These are phyloP conservation scores for Cutaneotrichosporon sp. DNA, from an alignment of 1,284 basidiomycete species.

Conservation along the genomic window DNA sequence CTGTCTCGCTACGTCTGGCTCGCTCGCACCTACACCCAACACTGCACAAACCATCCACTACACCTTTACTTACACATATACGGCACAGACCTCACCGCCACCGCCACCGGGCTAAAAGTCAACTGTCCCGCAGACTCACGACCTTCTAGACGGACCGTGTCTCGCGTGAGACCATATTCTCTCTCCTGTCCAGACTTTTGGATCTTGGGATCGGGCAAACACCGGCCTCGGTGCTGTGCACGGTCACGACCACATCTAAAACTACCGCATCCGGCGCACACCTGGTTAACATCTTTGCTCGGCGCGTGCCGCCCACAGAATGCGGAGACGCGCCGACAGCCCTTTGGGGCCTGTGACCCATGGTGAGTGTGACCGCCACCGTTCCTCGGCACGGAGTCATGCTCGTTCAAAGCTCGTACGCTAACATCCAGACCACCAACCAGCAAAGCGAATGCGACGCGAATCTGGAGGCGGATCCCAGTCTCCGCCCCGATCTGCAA, in stretches of 20 bases:
- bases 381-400: constrained; percentile 1
- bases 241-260: background rate
- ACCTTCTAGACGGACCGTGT: background rate
- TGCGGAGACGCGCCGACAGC: constrained; percentile 24
- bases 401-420: background rate
- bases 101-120: background rate
- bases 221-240: constrained; percentile 1
- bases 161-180: background rate
- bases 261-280: background rate
- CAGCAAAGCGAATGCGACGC: constrained; percentile 18
- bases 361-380: constrained; percentile 15
- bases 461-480: constrained; percentile 13
- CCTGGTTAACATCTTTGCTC: background rate
- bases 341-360: constrained; percentile 20
- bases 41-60: background rate
- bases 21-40: background rate
- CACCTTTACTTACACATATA: background rate
- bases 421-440: constrained; percentile 21
- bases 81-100: background rate
- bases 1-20: background rate
- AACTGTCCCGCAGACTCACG: background rate
- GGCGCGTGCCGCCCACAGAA: constrained; percentile 1
- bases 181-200: background rate
- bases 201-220: background rate
- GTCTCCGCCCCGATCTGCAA: constrained; percentile 6